A percentile compares a stretch with the other conserved stretches of the same genome.
These are phyloP conservation scores for Cladophialophora psammophila DNA, from an alignment of 2,329 filamentous ascomycete species.

Conservation along the genomic window DNA sequence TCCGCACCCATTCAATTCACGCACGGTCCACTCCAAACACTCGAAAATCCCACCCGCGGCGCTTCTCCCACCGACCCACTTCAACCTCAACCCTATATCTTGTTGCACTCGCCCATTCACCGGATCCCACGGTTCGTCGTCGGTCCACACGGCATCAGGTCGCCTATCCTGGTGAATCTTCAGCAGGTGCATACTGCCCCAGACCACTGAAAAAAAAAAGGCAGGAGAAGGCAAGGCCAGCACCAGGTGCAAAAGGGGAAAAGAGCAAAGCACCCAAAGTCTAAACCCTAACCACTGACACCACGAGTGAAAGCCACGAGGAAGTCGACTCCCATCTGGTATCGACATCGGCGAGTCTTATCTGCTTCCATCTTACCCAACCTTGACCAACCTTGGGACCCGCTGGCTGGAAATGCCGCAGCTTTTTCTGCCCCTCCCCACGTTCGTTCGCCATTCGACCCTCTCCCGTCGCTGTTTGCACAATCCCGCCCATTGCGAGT, in stretches of 20 bases:
- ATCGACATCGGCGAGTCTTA: constrained; percentile 9
- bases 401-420: constrained; percentile 9
- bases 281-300: constrained; percentile 19
- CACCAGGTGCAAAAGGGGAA: constrained; percentile 9
- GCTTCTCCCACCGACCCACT: not conserved
- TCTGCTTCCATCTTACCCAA: constrained; percentile 3
- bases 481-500: not conserved
- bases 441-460: not conserved
- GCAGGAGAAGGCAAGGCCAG: not conserved
- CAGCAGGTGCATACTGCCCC: not conserved
- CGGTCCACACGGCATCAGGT: not conserved
- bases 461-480: not conserved
- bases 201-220: not conserved
- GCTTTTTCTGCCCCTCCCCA: constrained; percentile 1
- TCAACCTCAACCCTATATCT: not conserved
- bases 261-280: not conserved
- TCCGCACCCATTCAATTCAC: not conserved
- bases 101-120: not conserved
- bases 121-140: constrained; percentile 8
- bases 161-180: not conserved
- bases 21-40: not conserved
- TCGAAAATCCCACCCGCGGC: not conserved
- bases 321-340: constrained; percentile 4
- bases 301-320: constrained; percentile 28
- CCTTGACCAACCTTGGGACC: constrained; percentile 18